These are phyloP conservation scores for Solanum megistacrolobum DNA, from an alignment of 257 asterid species.

Conservation along the genomic window DNA sequence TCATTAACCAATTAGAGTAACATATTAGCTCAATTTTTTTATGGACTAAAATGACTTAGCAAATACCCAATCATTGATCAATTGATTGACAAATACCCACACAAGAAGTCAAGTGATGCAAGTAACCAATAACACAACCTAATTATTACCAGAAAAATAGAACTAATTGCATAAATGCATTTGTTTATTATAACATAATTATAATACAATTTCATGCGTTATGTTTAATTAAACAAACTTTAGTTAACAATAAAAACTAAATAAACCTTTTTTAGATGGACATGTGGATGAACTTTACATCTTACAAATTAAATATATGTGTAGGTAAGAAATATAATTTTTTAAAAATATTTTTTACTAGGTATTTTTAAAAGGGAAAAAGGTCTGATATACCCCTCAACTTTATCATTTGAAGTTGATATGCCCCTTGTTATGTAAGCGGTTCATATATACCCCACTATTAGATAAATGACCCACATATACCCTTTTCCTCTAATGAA, in stretches of 20 bases:
- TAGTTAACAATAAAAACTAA: neutral
- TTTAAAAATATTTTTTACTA: neutral
- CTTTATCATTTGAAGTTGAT: too few species aligned
- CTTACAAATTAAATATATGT: neutral
- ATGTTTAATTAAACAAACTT: neutral
- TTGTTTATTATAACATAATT: neutral
- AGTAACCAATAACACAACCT: neutral
- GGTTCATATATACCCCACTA: too few species aligned
- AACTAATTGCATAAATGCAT: neutral
- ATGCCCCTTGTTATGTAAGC: too few species aligned
- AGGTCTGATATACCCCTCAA: fast-evolving
- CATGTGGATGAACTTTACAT: neutral
- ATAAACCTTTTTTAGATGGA: neutral
- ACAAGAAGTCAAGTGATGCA: neutral
- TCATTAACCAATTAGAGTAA: neutral
- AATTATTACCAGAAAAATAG: neutral
- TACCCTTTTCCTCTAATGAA: too few species aligned
- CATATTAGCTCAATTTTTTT: neutral
- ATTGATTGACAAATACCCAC: neutral
- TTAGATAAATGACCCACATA: too few species aligned
- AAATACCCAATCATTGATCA: neutral
- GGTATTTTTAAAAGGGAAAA: neutral
- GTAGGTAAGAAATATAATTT: neutral
- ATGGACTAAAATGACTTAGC: neutral
- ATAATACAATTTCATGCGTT: neutral